Conservation (phyloP, 805 yeast species). For the Candida oleophila region DNA sequence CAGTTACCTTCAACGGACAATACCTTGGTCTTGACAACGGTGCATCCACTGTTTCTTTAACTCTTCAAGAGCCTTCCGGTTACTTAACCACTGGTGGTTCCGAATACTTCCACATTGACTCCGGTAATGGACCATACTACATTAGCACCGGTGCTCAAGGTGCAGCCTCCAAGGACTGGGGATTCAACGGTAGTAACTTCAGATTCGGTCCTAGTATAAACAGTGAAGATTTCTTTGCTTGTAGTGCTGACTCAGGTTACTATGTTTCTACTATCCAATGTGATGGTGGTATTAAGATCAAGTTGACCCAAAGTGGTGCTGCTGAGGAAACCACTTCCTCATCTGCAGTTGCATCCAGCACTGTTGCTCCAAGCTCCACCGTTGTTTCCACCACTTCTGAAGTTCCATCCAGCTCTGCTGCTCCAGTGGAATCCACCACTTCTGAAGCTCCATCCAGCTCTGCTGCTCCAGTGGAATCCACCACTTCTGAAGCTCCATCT, state of each 20-base stretch:
- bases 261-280: constrained; percentile 10
- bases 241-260: constrained; percentile 18
- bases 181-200: constrained; percentile 24
- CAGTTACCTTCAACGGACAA: constrained; percentile 18
- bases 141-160: constrained; percentile 6
- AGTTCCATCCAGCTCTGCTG: constrained; percentile 22
- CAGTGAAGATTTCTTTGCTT: constrained; percentile 23
- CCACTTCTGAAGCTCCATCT: constrained; percentile 2
- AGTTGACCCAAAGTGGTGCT: constrained; percentile 14
- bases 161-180: constrained; percentile 25
- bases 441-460: constrained; percentile 19
- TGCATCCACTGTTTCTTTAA: constrained; percentile 15
- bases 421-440: constrained; percentile 22
- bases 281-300: constrained; percentile 10
- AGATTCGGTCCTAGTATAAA: constrained; percentile 18
- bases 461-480: neutral
- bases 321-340: constrained; percentile 25
- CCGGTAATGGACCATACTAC: constrained; percentile 12
- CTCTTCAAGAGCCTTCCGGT: constrained; percentile 31
- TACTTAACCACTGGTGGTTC: constrained; percentile 20
- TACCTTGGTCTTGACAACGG: constrained; percentile 9
- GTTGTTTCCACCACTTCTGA: constrained; percentile 23
- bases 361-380: constrained; percentile 23
- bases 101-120: constrained; percentile 14
- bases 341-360: constrained; percentile 20